Conservation (phyloP, 2,329 filamentous ascomycete genomes). For the Claviceps maximensis region DNA sequence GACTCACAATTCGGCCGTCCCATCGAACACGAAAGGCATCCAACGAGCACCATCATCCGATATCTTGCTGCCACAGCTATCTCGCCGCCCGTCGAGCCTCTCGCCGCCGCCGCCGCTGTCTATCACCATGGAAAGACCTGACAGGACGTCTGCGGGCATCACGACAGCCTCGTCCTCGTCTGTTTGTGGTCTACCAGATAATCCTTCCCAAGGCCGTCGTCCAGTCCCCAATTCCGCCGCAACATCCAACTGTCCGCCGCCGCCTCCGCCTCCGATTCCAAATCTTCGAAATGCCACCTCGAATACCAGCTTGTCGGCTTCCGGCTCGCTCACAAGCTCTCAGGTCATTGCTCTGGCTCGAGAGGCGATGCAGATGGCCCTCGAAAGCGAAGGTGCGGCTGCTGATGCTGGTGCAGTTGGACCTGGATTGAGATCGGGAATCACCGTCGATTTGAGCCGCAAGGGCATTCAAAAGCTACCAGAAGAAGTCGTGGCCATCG, state of each 20-base stretch:
- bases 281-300: constrained; percentile 33
- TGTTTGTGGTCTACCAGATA: constrained; percentile 27
- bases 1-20: not conserved
- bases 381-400: constrained; percentile 52
- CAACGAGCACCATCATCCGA: constrained; percentile 1
- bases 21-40: not conserved
- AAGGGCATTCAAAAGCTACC: constrained; percentile 59
- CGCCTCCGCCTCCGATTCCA: constrained; percentile 33
- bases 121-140: constrained; percentile 22
- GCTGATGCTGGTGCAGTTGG: constrained; percentile 46
- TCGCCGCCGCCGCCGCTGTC: constrained; percentile 8
- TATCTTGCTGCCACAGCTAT: constrained; percentile 3
- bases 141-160: constrained; percentile 16
- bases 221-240: constrained; percentile 25
- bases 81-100: constrained; percentile 3
- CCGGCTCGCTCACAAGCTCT: constrained; percentile 38
- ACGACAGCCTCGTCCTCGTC: constrained; percentile 14
- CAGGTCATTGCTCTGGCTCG: constrained; percentile 54
- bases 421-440: constrained; percentile 51
- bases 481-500: constrained; percentile 61
- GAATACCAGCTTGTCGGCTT: constrained; percentile 33
- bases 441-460: constrained; percentile 67
- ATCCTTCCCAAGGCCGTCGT: constrained; percentile 25
- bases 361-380: constrained; percentile 53
- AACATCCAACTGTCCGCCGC: constrained; percentile 26